Conservation (phyloP, 2,329 filamentous ascomycete species). For the Neocucurbitaria cava region DNA sequence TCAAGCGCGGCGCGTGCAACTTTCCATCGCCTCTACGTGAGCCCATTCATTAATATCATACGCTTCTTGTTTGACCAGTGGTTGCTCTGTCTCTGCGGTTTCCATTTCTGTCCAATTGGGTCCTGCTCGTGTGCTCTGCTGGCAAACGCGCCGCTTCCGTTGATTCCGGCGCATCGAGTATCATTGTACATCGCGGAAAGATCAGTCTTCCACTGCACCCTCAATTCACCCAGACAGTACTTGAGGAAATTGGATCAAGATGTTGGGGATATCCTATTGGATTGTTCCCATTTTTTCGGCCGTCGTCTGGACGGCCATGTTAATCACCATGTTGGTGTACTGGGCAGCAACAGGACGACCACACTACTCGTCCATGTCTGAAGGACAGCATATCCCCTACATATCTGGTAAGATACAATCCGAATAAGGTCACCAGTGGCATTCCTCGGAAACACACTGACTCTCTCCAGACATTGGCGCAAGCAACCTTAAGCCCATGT, state of each 20-base stretch:
- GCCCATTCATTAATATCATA: conserved; percentile 5
- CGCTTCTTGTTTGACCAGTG: conserved; percentile 3
- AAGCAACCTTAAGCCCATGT: conserved; percentile 73
- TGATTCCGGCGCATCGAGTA: conserved; percentile 1
- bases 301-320: conserved; percentile 60
- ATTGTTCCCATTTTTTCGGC: conserved; percentile 74
- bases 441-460: conserved; percentile 8
- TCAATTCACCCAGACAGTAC: neutral
- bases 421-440: neutral
- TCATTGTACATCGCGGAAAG: neutral
- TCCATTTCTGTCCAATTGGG: conserved; percentile 1
- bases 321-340: conserved; percentile 73
- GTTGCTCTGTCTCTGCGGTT: conserved; percentile 1
- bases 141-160: conserved; percentile 8
- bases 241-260: conserved; percentile 14
- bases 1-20: conserved; percentile 1
- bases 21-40: conserved; percentile 6
- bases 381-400: conserved; percentile 48
- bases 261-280: conserved; percentile 59
- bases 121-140: conserved; percentile 8
- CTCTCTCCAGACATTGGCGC: conserved; percentile 61
- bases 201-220: neutral
- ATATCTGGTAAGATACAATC: neutral
- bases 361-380: conserved; percentile 67
- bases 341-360: conserved; percentile 68